These are phyloP conservation scores for Apophysomyces ossiformis DNA, from an alignment of 371 early-diverging fungal species.

Conservation along the genomic window DNA sequence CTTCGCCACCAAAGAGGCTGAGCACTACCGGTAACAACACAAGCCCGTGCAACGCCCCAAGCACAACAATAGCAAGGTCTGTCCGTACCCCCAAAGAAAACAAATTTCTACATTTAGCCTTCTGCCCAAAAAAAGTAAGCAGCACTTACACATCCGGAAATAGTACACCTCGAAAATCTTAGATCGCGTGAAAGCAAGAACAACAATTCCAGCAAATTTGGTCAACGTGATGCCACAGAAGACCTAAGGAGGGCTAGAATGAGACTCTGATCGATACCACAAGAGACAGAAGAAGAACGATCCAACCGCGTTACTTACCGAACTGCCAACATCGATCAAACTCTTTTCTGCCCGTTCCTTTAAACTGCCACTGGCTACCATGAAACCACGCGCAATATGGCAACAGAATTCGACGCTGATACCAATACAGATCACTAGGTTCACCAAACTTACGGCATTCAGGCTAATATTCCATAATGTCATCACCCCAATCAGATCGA, in stretches of 20 bases:
- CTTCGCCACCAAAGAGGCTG: slow-evolving; percentile 59
- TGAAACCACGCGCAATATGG: slow-evolving; percentile 72
- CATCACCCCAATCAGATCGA: slow-evolving; percentile 73
- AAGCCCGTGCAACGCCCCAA: slow-evolving; percentile 76
- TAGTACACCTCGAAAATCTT: slow-evolving; percentile 82
- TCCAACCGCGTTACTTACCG: slow-evolving; percentile 40
- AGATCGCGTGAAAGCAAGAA: slow-evolving; percentile 73
- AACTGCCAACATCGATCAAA: slow-evolving; percentile 71
- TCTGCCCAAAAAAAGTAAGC: slow-evolving; percentile 1
- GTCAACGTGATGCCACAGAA: slow-evolving; percentile 79
- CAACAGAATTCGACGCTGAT: slow-evolving; percentile 82
- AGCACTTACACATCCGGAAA: slow-evolving; percentile 72
- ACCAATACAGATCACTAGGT: slow-evolving; percentile 77
- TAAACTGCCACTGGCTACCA: slow-evolving; percentile 51
- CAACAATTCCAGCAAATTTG: slow-evolving; percentile 76
- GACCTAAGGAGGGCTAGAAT: slow-evolving; percentile 41
- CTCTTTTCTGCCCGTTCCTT: slow-evolving; percentile 56
- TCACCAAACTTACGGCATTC: slow-evolving; percentile 78
- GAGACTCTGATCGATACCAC: no score
- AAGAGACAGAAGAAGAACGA: neutral
- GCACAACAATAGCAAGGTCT: slow-evolving; percentile 70
- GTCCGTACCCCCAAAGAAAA: neutral
- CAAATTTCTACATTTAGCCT: neutral
- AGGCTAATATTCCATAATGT: slow-evolving; percentile 67
- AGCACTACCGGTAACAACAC: slow-evolving; percentile 70